phyloP scores from a whole-genome alignment of 139 green algal species.

The Gonium pectorale region DNA sequence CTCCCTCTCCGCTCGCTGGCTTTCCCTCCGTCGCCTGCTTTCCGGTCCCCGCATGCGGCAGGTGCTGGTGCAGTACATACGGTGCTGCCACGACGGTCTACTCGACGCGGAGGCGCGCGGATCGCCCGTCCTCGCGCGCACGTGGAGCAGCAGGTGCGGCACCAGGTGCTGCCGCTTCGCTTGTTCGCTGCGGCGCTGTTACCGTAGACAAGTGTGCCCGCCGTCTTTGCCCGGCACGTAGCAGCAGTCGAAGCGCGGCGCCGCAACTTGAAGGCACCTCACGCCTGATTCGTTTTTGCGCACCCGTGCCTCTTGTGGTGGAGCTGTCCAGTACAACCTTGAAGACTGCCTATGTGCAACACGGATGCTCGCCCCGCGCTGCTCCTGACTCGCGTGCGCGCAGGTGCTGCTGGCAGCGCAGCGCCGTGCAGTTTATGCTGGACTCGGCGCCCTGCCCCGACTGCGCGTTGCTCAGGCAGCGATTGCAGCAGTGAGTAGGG shows the following conservation, averaged over 20 bases:
- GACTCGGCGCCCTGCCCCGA: neutral
- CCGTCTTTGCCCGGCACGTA: too few species aligned
- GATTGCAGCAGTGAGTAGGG: neutral
- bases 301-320: too few species aligned
- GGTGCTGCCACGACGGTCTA: neutral
- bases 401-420: conserved; percentile 17
- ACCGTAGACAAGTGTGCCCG: too few species aligned
- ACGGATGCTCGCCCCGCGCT: too few species aligned
- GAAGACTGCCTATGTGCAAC: too few species aligned
- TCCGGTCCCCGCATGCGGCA: neutral
- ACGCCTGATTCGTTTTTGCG: too few species aligned
- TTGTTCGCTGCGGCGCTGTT: too few species aligned
- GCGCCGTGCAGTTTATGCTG: neutral
- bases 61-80: conserved; percentile 1
- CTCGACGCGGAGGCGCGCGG: neutral
- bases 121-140: neutral
- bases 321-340: too few species aligned
- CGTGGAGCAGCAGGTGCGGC: neutral
- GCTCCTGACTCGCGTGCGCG: neutral
- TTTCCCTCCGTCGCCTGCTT: neutral
- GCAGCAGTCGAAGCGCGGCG: too few species aligned
- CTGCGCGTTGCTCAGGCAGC: neutral
- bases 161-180: too few species aligned
- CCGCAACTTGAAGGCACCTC: too few species aligned
- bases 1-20: too few species aligned